Evolutionary conservation across 1,284 basidiomycete species (phyloP).

Genomic region (Porogramme epimiltina): DNA sequence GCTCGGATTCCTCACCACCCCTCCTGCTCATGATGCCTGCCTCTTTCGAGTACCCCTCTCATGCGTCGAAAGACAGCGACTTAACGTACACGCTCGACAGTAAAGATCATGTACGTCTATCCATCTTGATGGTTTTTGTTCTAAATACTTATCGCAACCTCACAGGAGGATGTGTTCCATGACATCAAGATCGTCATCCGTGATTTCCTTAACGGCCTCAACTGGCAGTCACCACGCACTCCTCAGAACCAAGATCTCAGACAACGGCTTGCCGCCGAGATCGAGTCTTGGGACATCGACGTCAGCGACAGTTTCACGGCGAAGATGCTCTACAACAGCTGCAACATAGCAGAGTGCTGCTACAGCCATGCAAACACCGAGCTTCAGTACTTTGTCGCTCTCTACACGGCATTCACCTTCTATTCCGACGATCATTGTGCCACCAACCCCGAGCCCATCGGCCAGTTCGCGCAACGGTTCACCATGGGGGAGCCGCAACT

Average conservation of each 20-base stretch:
- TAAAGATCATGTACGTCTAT: no score
- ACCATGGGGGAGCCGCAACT: slow-evolving; percentile 9
- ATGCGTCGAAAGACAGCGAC: no score
- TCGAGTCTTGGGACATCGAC: slow-evolving; percentile 5
- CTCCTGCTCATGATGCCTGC: neutral
- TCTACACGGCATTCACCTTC: slow-evolving; percentile 8
- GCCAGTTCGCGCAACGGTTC: slow-evolving; percentile 11
- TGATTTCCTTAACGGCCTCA: neutral
- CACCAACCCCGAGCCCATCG: slow-evolving; percentile 4
- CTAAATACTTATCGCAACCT: no score
- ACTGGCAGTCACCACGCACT: slow-evolving; percentile 1
- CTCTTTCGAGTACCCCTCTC: neutral
- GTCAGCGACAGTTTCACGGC: slow-evolving; percentile 3
- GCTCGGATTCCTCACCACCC: neutral
- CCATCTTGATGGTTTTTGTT: no score
- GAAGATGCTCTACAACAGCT: slow-evolving; percentile 8
- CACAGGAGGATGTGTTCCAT: no score
- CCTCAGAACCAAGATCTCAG: neutral
- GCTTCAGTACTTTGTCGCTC: slow-evolving; percentile 7
- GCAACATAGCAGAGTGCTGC: slow-evolving; percentile 10
- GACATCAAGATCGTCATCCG: neutral
- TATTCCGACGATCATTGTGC: slow-evolving; percentile 12
- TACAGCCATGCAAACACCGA: slow-evolving; percentile 5
- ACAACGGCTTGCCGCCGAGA: slow-evolving; percentile 1
- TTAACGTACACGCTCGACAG: no score